These are phyloP conservation scores for Psilocybe azurescens DNA, from an alignment of 768 basidiomycete species.

Conservation along the genomic window DNA sequence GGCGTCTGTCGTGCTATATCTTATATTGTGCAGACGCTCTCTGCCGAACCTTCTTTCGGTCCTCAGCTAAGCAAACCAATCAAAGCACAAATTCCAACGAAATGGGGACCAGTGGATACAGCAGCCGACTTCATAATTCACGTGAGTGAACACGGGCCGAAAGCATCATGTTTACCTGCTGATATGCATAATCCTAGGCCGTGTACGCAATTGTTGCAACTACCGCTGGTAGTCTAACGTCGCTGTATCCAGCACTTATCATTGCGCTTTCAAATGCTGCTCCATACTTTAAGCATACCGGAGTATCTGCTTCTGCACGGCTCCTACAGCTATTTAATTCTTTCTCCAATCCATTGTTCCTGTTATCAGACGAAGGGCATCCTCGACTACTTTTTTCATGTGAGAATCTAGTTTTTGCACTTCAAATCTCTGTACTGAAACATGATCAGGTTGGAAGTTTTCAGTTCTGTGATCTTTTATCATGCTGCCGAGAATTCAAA, in stretches of 20 bases:
- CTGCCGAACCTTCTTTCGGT: constrained; percentile 83
- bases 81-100: constrained; percentile 70
- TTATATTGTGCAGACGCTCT: constrained; percentile 91
- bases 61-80: constrained; percentile 68
- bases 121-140: constrained; percentile 89
- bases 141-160: constrained; percentile 45
- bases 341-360: constrained; percentile 87
- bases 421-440: neutral
- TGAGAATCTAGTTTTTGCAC: constrained; percentile 36
- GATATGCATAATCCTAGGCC: constrained; percentile 51
- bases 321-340: constrained; percentile 90
- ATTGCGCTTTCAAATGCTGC: constrained; percentile 90
- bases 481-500: constrained; percentile 87
- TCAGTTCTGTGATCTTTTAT: constrained; percentile 84
- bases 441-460: constrained; percentile 77
- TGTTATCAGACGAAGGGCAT: constrained; percentile 94
- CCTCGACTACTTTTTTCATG: constrained; percentile 92
- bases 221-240: constrained; percentile 80
- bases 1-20: constrained; percentile 89
- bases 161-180: neutral
- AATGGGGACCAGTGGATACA: constrained; percentile 76
- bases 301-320: constrained; percentile 80
- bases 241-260: constrained; percentile 90
- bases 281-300: constrained; percentile 83
- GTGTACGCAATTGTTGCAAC: constrained; percentile 91